Percentiles rank a stretch among this genome's conserved stretches.
Conservation (phyloP, 441 rosid species). For the Erodium trifolium region DNA sequence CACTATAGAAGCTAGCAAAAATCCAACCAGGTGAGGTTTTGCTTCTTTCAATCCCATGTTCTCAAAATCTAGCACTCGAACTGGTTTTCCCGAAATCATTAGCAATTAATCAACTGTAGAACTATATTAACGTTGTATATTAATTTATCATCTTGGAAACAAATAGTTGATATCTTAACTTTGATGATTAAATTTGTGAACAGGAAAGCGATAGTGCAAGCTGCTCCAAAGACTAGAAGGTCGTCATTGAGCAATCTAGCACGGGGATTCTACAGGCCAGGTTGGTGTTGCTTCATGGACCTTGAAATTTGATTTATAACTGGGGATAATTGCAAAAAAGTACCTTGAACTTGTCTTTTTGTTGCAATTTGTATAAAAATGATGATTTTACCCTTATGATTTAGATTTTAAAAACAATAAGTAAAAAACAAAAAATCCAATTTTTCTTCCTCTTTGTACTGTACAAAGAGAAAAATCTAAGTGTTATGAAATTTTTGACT, state of each 20-base stretch:
- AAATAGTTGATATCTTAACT: not conserved
- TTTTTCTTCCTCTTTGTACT: too few species aligned
- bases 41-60: not conserved
- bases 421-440: too few species aligned
- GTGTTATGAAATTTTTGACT: too few species aligned
- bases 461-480: too few species aligned
- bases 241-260: slow-evolving; percentile 53
- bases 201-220: slow-evolving; percentile 35
- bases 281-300: slow-evolving; percentile 19
- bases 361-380: too few species aligned
- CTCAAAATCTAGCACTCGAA: not conserved
- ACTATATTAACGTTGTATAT: not conserved
- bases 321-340: too few species aligned
- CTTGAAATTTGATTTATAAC: not conserved
- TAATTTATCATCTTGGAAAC: not conserved
- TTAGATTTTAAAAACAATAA: too few species aligned
- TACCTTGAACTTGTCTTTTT: too few species aligned
- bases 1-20: slow-evolving; percentile 48
- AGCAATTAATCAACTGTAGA: not conserved
- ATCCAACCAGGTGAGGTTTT: slow-evolving; percentile 40
- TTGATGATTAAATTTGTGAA: slow-evolving; percentile 11
- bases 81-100: slow-evolving; percentile 5
- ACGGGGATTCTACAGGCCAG: slow-evolving; percentile 48
- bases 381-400: too few species aligned
- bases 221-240: slow-evolving; percentile 41